phyloP scores from a whole-genome alignment of 179 eudicot genomes.

The Spinacia oleracea region DNA sequence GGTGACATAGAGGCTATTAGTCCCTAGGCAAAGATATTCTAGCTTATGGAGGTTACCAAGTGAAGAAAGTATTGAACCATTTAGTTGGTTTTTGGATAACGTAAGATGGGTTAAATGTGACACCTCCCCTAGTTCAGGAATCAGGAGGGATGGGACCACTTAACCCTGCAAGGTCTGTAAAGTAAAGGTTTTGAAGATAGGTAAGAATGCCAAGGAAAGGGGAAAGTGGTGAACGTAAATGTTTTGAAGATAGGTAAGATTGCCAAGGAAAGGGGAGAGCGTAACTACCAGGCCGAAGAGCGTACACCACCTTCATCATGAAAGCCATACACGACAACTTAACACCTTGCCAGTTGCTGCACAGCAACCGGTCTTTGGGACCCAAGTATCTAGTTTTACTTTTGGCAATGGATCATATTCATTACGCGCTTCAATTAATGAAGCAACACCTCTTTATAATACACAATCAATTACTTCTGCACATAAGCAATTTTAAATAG shows the following conservation, averaged over 20 bases:
- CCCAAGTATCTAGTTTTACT: slow-evolving; percentile 61
- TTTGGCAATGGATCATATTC: slow-evolving; percentile 49
- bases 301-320: too few species aligned
- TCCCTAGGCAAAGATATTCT: neutral
- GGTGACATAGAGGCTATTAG: neutral
- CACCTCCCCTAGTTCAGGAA: neutral
- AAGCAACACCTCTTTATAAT: slow-evolving; percentile 60
- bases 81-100: neutral
- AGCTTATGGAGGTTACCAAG: slow-evolving; percentile 1
- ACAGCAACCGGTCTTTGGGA: slow-evolving; percentile 62
- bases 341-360: slow-evolving; percentile 61
- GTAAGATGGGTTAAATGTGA: neutral
- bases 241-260: too few species aligned
- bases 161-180: too few species aligned
- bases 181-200: too few species aligned
- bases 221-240: too few species aligned
- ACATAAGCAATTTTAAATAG: neutral
- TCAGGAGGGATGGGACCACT: neutral
- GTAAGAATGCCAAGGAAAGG: too few species aligned
- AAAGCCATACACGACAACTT: too few species aligned
- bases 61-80: neutral
- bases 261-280: too few species aligned
- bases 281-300: too few species aligned
- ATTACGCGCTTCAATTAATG: slow-evolving; percentile 50
- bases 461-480: neutral